phyloP scores from a whole-genome alignment of 2,329 filamentous ascomycete species.

The Venturia carpophila region DNA sequence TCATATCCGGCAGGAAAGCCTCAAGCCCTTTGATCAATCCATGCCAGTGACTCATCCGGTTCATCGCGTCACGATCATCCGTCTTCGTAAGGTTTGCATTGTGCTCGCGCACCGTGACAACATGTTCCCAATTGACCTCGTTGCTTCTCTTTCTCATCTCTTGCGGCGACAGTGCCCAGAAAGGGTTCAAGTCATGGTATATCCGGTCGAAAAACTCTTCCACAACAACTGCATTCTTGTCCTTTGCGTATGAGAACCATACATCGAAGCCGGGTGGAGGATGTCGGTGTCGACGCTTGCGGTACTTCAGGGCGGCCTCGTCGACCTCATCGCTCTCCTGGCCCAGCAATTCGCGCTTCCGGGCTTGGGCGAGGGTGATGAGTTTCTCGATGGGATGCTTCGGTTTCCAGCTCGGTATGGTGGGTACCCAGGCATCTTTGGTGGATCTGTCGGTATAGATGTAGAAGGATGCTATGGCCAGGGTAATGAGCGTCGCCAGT shows the following conservation, averaged over 20 bases:
- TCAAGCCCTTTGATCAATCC: constrained; percentile 25
- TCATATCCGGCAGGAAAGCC: constrained; percentile 19
- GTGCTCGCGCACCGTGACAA: constrained; percentile 34
- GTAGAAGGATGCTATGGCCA: not conserved
- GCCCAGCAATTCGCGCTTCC: not conserved
- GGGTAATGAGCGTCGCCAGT: not conserved
- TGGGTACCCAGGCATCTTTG: not conserved
- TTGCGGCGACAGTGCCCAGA: constrained; percentile 40
- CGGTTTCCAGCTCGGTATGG: not conserved
- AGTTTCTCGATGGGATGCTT: constrained; percentile 9
- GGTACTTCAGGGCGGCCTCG: constrained; percentile 37
- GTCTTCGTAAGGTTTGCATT: constrained; percentile 30
- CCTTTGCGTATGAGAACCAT: constrained; percentile 40
- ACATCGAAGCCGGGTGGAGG: constrained; percentile 43
- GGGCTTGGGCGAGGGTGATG: not conserved
- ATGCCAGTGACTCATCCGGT: constrained; percentile 37
- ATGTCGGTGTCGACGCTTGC: constrained; percentile 39
- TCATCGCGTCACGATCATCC: constrained; percentile 24
- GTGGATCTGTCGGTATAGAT: not conserved
- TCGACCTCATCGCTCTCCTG: constrained; percentile 23
- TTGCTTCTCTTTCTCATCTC: constrained; percentile 32
- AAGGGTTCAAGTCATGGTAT: constrained; percentile 42
- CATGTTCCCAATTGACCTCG: constrained; percentile 32
- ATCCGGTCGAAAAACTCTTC: constrained; percentile 47
- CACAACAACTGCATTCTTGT: constrained; percentile 36